Evolutionary conservation across 192 early-diverging fungal species (phyloP).

Genomic region (Pilobolus umbonatus): DNA sequence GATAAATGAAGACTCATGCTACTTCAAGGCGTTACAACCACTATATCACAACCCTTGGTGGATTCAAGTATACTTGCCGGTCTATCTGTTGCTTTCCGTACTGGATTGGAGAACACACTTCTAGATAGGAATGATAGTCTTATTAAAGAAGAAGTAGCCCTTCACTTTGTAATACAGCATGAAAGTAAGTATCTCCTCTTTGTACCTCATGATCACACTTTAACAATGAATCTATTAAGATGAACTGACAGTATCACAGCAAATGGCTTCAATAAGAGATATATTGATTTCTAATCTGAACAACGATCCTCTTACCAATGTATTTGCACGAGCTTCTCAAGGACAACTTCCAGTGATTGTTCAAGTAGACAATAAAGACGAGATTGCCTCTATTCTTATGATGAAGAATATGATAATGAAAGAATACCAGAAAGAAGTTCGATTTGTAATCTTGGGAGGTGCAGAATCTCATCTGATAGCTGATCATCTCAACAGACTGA

Average conservation of each 20-base stretch:
- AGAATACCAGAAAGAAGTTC: conserved; percentile 20
- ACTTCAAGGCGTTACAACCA: conserved; percentile 42
- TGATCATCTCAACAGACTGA: conserved; percentile 40
- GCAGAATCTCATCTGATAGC: conserved; percentile 66
- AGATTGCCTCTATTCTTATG: conserved; percentile 59
- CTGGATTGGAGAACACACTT: conserved; percentile 48
- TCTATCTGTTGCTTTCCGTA: conserved; percentile 58
- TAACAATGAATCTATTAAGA: no score
- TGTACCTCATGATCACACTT: no score
- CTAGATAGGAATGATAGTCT: conserved; percentile 36
- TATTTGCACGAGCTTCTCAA: conserved; percentile 37
- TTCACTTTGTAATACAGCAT: conserved; percentile 53
- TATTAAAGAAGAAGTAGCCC: conserved; percentile 49
- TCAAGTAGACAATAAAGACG: conserved; percentile 50
- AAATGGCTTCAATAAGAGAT: conserved; percentile 45
- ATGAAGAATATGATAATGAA: conserved; percentile 44
- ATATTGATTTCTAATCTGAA: conserved; percentile 31
- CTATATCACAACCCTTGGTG: conserved; percentile 50
- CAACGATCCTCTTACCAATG: conserved; percentile 19
- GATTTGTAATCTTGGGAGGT: conserved; percentile 56
- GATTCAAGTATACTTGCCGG: conserved; percentile 46
- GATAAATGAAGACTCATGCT: not conserved
- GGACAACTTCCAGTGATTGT: conserved; percentile 50
- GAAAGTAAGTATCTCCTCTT: conserved; percentile 2
- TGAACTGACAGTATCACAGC: conserved; percentile 45